Percentiles rank a stretch among this genome's conserved stretches.
phyloP scores from a whole-genome alignment of 1,284 basidiomycete species.

The Trichosporon faecale region DNA sequence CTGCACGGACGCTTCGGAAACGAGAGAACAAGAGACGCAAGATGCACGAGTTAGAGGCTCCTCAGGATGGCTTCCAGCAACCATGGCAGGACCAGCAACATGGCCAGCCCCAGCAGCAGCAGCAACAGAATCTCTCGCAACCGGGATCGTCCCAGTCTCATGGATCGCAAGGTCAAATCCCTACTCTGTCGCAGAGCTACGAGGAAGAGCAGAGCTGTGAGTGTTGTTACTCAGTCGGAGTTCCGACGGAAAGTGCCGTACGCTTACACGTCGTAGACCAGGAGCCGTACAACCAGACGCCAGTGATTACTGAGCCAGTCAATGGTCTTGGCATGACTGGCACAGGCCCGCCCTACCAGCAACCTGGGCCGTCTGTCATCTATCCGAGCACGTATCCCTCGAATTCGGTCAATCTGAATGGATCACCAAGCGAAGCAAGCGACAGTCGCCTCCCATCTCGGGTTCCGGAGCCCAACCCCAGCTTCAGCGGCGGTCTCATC shows the following conservation, averaged over 20 bases:
- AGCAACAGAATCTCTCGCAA: background rate
- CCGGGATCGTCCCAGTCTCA: background rate
- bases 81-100: background rate
- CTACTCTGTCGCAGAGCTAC: background rate
- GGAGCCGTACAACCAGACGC: slow-evolving; percentile 1
- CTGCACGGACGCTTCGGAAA: slow-evolving; percentile 32
- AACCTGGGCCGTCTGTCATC: background rate
- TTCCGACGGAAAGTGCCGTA: background rate
- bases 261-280: background rate
- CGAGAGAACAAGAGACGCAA: slow-evolving; percentile 27
- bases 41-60: slow-evolving; percentile 4
- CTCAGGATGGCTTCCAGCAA: background rate
- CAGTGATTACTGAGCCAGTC: background rate
- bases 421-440: background rate
- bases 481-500: slow-evolving; percentile 13
- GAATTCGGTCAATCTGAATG: background rate
- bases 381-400: background rate
- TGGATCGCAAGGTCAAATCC: background rate
- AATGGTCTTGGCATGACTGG: slow-evolving; percentile 1
- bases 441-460: background rate
- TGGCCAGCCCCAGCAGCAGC: background rate
- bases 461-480: background rate
- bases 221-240: background rate
- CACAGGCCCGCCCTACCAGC: background rate
- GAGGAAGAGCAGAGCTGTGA: background rate